phyloP scores from a whole-genome alignment of 257 asterid species.

The Ophiorrhiza pumila region DNA sequence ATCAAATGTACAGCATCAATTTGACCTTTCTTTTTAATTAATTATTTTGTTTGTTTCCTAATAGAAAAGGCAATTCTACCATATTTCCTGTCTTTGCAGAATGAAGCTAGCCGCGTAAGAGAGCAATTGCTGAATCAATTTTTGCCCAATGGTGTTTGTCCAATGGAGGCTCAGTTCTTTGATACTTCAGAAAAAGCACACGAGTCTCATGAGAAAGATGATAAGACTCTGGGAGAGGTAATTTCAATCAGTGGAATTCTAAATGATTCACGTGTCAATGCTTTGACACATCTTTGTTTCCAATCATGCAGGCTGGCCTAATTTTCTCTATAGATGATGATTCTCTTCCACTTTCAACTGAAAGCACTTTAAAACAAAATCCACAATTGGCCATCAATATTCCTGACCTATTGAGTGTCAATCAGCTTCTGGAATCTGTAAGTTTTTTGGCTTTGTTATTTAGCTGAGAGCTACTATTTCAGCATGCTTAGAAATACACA shows the following conservation, averaged over 20 bases:
- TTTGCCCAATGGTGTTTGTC: constrained; percentile 57
- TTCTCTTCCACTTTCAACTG: constrained; percentile 41
- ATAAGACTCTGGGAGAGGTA: constrained; percentile 41
- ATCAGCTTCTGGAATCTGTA: constrained; percentile 93
- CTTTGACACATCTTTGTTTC: constrained; percentile 18
- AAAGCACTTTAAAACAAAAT: constrained; percentile 31
- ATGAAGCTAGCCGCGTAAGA: constrained; percentile 42
- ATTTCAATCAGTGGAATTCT: neutral
- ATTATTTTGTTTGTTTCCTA: neutral
- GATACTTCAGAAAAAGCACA: constrained; percentile 36
- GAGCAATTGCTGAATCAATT: constrained; percentile 71
- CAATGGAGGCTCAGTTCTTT: constrained; percentile 45
- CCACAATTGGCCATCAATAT: constrained; percentile 43
- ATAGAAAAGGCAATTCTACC: neutral
- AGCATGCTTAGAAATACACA: neutral
- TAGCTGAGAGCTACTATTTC: neutral
- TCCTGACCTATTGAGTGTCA: constrained; percentile 71
- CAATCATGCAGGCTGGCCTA: constrained; percentile 46
- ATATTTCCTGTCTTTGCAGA: constrained; percentile 38
- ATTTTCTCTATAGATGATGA: constrained; percentile 25
- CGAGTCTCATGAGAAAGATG: constrained; percentile 30
- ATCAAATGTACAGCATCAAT: constrained; percentile 39
- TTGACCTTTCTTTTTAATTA: neutral
- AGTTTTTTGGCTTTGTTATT: constrained; percentile 29
- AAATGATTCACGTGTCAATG: constrained; percentile 2